A percentile compares a stretch with the other conserved stretches of the same genome.
Conservation (phyloP, 1,139 yeast species). For the Kodamaea plutei region DNA sequence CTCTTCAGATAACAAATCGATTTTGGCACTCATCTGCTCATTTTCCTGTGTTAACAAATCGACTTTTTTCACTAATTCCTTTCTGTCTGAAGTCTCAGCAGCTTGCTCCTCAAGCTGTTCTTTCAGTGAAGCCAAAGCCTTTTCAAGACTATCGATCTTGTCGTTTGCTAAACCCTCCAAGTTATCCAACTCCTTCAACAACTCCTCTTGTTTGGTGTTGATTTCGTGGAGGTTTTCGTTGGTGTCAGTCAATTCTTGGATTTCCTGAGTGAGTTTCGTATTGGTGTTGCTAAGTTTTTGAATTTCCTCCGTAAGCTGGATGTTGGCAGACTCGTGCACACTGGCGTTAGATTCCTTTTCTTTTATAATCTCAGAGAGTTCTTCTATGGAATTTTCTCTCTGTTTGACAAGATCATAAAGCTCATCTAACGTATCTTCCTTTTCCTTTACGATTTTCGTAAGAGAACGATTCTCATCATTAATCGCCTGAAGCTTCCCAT, state of each 20-base stretch:
- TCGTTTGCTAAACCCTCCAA: constrained; percentile 21
- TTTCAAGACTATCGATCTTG: constrained; percentile 20
- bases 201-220: constrained; percentile 19
- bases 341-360: neutral
- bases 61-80: constrained; percentile 13
- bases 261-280: constrained; percentile 12
- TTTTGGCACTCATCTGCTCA: neutral
- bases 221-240: constrained; percentile 15
- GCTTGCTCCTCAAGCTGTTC: constrained; percentile 9
- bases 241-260: constrained; percentile 12
- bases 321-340: neutral
- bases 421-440: constrained; percentile 12
- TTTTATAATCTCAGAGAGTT: neutral
- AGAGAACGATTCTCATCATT: neutral
- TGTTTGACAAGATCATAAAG: neutral
- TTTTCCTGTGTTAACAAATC: constrained; percentile 9
- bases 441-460: constrained; percentile 14
- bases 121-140: constrained; percentile 9
- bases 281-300: constrained; percentile 13
- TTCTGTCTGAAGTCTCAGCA: constrained; percentile 12
- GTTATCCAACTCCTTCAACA: constrained; percentile 21
- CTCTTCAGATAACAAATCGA: constrained; percentile 1
- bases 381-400: neutral
- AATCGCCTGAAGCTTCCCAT: neutral
- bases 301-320: constrained; percentile 8